Conservation (phyloP, 169 alveolate genomes). For the Eimeria nieschulzi region DNA sequence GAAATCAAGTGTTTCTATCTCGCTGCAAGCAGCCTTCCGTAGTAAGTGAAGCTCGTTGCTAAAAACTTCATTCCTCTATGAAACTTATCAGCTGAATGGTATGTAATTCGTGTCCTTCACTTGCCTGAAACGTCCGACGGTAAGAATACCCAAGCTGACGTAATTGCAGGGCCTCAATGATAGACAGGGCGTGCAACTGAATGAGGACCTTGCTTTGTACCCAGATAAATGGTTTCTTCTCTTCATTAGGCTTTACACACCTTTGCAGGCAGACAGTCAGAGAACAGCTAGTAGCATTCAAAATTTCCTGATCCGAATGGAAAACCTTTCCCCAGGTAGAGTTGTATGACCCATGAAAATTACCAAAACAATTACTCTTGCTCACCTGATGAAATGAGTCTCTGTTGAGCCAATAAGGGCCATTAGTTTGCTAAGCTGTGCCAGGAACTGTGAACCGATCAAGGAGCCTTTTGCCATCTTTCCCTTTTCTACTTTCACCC, state of each 20-base stretch:
- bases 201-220: slow-evolving; percentile 87
- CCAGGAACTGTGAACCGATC: slow-evolving; percentile 91
- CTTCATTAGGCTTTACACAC: slow-evolving; percentile 92
- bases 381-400: slow-evolving; percentile 88
- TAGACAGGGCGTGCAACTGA: slow-evolving; percentile 91
- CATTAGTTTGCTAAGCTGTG: slow-evolving; percentile 87
- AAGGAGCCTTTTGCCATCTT: slow-evolving; percentile 92
- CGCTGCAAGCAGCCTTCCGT: too few relatives aligned
- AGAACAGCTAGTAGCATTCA: not conserved
- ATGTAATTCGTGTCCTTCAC: not conserved
- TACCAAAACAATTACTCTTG: too few relatives aligned
- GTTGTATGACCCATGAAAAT: too few relatives aligned
- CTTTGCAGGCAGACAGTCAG: not conserved
- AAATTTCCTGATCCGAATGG: too few relatives aligned
- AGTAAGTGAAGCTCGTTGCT: too few relatives aligned
- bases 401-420: slow-evolving; percentile 88
- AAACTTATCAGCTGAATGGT: too few relatives aligned
- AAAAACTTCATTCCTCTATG: too few relatives aligned
- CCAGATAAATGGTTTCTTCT: slow-evolving; percentile 89
- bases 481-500: slow-evolving; percentile 88
- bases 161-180: slow-evolving; percentile 90
- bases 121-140: slow-evolving; percentile 76
- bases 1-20: too few relatives aligned
- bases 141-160: slow-evolving; percentile 91
- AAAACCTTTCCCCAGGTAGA: not conserved